These are phyloP conservation scores for Ophiognomonia clavigignenti-juglandacearum DNA, from an alignment of 2,329 filamentous ascomycete genomes.

Conservation along the genomic window DNA sequence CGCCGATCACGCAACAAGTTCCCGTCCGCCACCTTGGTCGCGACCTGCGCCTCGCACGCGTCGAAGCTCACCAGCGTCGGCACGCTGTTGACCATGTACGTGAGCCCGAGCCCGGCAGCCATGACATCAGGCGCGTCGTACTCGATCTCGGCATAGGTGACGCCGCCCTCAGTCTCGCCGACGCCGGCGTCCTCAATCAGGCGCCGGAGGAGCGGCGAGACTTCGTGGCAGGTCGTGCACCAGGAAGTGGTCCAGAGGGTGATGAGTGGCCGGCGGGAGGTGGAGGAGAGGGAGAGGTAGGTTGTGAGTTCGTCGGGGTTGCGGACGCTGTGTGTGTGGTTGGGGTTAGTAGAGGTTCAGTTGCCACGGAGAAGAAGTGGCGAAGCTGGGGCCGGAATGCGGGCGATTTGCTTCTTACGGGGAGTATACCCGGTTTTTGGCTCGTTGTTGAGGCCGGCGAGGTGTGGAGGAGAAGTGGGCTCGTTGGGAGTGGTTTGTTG, in stretches of 20 bases:
- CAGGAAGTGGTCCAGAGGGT: slow-evolving; percentile 58
- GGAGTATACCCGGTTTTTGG: too few relatives aligned
- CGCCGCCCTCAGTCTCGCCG: slow-evolving; percentile 51
- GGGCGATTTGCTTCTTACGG: too few relatives aligned
- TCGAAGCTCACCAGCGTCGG: slow-evolving; percentile 56
- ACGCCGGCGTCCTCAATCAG: slow-evolving; percentile 47
- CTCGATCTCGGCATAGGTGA: slow-evolving; percentile 50
- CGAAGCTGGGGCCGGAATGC: too few relatives aligned
- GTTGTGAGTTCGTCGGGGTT: slow-evolving; percentile 49
- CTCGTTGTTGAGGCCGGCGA: too few relatives aligned
- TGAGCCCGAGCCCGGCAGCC: slow-evolving; percentile 40
- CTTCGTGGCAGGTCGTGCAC: slow-evolving; percentile 48
- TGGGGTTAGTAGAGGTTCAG: too few relatives aligned
- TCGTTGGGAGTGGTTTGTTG: too few relatives aligned
- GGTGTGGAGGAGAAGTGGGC: too few relatives aligned
- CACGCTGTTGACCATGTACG: slow-evolving; percentile 54
- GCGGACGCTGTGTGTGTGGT: slow-evolving; percentile 41
- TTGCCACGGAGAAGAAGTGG: neutral
- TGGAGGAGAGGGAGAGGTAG: slow-evolving; percentile 50
- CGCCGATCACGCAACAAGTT: slow-evolving; percentile 30
- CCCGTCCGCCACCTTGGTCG: slow-evolving; percentile 45
- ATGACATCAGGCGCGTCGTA: slow-evolving; percentile 55
- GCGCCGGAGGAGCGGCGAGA: slow-evolving; percentile 43
- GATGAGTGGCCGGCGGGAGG: slow-evolving; percentile 49
- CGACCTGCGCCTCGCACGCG: slow-evolving; percentile 44